Percentiles rank a stretch among this genome's conserved stretches.
Conservation (phyloP, 495 filamentous ascomycete species). For the Neurospora sublineolata region DNA sequence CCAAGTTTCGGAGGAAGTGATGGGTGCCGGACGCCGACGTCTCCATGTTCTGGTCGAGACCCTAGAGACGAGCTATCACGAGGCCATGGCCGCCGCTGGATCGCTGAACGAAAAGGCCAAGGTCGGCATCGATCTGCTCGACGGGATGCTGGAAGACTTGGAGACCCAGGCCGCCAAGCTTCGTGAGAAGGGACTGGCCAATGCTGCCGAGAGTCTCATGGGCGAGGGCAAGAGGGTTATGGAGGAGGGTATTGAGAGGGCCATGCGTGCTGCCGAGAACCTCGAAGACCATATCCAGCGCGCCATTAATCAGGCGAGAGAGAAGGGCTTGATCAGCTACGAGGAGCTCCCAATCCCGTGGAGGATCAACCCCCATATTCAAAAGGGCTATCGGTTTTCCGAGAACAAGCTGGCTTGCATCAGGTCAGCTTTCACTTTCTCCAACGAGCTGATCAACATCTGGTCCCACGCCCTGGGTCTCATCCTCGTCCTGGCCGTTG, state of each 20-base stretch:
- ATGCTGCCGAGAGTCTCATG: slow-evolving; percentile 58
- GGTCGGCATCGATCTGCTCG: slow-evolving; percentile 75
- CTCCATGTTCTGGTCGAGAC: slow-evolving; percentile 88
- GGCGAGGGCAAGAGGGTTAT: slow-evolving; percentile 62
- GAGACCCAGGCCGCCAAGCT: slow-evolving; percentile 65
- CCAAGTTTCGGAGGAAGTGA: slow-evolving; percentile 78
- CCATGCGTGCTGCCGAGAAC: slow-evolving; percentile 61
- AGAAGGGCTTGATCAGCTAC: slow-evolving; percentile 76
- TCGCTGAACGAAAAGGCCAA: slow-evolving; percentile 86
- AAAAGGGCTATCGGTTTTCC: slow-evolving; percentile 82
- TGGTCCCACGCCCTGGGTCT: slow-evolving; percentile 91
- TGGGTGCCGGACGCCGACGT: slow-evolving; percentile 73
- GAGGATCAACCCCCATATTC: slow-evolving; percentile 90
- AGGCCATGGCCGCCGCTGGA: slow-evolving; percentile 73
- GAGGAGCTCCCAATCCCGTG: slow-evolving; percentile 85
- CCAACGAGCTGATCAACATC: slow-evolving; percentile 94
- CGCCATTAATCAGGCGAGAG: slow-evolving; percentile 65
- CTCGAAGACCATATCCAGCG: slow-evolving; percentile 69
- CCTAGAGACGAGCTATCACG: slow-evolving; percentile 80
- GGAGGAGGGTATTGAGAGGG: slow-evolving; percentile 74
- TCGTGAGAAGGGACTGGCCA: slow-evolving; percentile 46
- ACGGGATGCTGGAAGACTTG: slow-evolving; percentile 69
- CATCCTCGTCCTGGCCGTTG: slow-evolving; percentile 73
- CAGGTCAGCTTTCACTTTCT: slow-evolving; percentile 66
- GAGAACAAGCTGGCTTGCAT: slow-evolving; percentile 80